Conservation (phyloP, 1,139 yeast genomes). For the Candida dubliniensis region DNA sequence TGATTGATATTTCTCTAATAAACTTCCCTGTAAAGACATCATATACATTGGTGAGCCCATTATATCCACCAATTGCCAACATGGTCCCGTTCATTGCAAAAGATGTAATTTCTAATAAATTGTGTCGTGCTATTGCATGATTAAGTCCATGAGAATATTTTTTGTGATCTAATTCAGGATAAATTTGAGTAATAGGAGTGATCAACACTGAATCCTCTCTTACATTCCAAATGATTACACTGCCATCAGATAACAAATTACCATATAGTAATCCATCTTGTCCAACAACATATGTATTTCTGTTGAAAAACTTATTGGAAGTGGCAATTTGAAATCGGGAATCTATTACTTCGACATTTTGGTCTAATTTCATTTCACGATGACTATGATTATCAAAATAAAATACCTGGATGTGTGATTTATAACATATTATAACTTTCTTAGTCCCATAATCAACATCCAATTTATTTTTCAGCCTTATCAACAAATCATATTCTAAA, state of each 20-base stretch:
- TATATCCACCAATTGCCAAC: slow-evolving; percentile 59
- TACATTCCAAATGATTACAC: slow-evolving; percentile 43
- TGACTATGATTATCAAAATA: slow-evolving; percentile 18
- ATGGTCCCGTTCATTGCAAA: slow-evolving; percentile 45
- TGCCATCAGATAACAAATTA: slow-evolving; percentile 33
- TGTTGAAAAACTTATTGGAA: slow-evolving; percentile 9
- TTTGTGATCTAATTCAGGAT: slow-evolving; percentile 20
- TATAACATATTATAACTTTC: slow-evolving; percentile 34
- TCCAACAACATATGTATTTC: slow-evolving; percentile 28
- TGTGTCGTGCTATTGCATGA: slow-evolving; percentile 7
- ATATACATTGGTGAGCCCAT: slow-evolving; percentile 62
- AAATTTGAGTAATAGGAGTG: slow-evolving; percentile 20
- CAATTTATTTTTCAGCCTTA: slow-evolving; percentile 15
- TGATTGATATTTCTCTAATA: slow-evolving; percentile 47
- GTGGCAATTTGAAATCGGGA: slow-evolving; percentile 20
- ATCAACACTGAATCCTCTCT: slow-evolving; percentile 26
- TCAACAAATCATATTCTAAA: slow-evolving; percentile 8
- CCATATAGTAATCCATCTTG: slow-evolving; percentile 42
- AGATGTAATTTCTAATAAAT: slow-evolving; percentile 22
- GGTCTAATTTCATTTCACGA: slow-evolving; percentile 16
- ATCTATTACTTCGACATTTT: slow-evolving; percentile 19
- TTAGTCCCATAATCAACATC: slow-evolving; percentile 58
- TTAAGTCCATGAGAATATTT: slow-evolving; percentile 18
- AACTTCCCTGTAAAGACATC: slow-evolving; percentile 63
- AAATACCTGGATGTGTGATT: slow-evolving; percentile 25